Evolutionary conservation across 441 rosid species (phyloP).

Genomic region (Syzygium syzygioides): DNA sequence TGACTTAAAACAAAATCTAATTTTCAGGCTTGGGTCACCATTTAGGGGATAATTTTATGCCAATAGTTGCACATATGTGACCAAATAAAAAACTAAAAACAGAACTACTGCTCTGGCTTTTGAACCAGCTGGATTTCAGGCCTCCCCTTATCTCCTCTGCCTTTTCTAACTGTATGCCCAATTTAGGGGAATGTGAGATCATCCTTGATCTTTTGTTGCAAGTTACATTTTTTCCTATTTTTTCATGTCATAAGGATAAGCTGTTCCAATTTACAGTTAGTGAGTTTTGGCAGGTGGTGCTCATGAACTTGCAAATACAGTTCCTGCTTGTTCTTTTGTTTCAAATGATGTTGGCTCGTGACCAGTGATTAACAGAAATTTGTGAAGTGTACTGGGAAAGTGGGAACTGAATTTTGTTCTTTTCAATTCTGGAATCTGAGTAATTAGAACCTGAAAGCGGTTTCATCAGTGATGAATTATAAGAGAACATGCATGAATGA

Average conservation of each 20-base stretch:
- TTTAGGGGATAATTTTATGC: neutral
- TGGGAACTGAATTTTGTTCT: neutral
- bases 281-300: neutral
- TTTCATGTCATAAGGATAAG: neutral
- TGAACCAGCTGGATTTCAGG: neutral
- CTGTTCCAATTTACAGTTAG: neutral
- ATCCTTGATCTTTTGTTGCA: neutral
- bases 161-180: neutral
- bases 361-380: neutral
- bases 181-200: neutral
- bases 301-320: neutral
- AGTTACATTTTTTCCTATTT: neutral
- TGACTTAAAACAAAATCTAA: neutral
- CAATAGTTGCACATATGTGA: neutral
- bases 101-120: neutral
- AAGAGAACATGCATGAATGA: neutral
- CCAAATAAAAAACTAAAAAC: neutral
- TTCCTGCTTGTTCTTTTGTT: neutral
- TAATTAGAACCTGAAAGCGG: neutral
- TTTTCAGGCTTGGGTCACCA: neutral
- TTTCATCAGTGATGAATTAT: neutral
- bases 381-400: neutral
- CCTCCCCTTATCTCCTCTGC: neutral
- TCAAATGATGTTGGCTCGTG: neutral
- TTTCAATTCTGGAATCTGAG: neutral